These are phyloP conservation scores for Leishmania arabica DNA, from an alignment of 208 protist species.

Conservation along the genomic window DNA sequence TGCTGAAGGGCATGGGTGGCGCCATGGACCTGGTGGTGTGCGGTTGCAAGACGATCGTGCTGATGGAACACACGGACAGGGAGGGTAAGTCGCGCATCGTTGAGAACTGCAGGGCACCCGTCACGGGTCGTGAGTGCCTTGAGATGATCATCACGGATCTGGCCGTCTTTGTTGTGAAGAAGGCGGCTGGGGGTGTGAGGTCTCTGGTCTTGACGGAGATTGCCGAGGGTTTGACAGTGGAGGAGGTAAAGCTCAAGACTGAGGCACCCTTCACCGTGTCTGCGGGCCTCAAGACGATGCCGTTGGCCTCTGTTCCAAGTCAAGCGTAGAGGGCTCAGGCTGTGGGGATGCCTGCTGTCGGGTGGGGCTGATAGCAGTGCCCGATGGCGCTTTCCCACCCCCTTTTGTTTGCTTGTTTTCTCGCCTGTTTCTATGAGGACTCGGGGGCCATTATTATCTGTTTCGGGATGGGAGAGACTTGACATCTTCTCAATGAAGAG, in stretches of 20 bases:
- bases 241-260: constrained; percentile 64
- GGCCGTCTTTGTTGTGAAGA: constrained; percentile 84
- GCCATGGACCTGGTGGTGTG: constrained; percentile 89
- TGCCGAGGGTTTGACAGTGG: constrained; percentile 69
- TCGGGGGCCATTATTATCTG: too few species aligned
- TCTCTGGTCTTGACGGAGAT: constrained; percentile 77
- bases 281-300: constrained; percentile 36
- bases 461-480: too few species aligned
- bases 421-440: too few species aligned
- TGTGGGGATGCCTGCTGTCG: background rate
- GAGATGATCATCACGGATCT: constrained; percentile 94
- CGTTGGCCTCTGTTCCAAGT: constrained; percentile 16
- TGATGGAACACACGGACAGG: constrained; percentile 93
- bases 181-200: background rate
- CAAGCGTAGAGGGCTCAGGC: too few species aligned
- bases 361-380: background rate
- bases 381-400: too few species aligned
- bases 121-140: constrained; percentile 79
- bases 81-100: constrained; percentile 81
- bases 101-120: constrained; percentile 72
- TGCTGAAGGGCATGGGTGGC: constrained; percentile 95
- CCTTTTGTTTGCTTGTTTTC: too few species aligned
- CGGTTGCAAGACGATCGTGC: constrained; percentile 84
- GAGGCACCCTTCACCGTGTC: constrained; percentile 41
- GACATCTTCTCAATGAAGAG: too few species aligned